Evolutionary conservation across 169 alveolate genomes (phyloP), one percentile per base, ranked within the genome.

Genomic region (Plasmodium vivax): DNA sequence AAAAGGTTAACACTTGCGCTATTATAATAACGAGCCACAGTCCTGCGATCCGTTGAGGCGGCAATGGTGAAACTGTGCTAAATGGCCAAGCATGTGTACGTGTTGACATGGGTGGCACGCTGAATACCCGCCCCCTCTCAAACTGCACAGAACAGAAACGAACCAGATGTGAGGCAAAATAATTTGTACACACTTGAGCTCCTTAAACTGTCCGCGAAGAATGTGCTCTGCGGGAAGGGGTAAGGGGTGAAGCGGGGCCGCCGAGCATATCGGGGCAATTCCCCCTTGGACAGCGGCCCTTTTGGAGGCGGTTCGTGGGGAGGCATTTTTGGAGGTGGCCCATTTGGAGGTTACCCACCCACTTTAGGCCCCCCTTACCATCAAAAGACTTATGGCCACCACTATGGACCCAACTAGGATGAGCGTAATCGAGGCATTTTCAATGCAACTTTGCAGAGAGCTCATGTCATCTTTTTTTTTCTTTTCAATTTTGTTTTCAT

Each of bases 391-490:
- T 71, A 87, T 71, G 27, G 47, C 45, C 30, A 87, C 45, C 38
- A 75, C 43, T 32, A 87, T 54, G 36, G 93, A 75, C 16, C 93
- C 93, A 38, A 87, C 80, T 56, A 79, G 68, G 43, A 87, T 58
- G 43, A 87, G 71, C 38, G 93, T 87, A 30, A 87, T 87, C 34
- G 93, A 87, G 54, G 81, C 58, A 77, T 87, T 87, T 87, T 87
- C 87, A 36, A 87, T 54, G 77, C 93, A 87, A 51, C 51, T 54
- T 79, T 87, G 77, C 34, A 87, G 45, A 47, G 77, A 75, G 8
- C 19, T 71, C 68, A 75, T 27, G 30, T 79, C 32, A 32, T 87
- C 87, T 36, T 47, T 87, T 87, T 87, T 75, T 47, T 54, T 56
- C 27, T 36, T n/a, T 71, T 38, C 58, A 36, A 32, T 87, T 71